Evolutionary conservation across 2,329 filamentous ascomycete species (phyloP), one percentile per base, ranked within the genome.

Genomic region (Fusarium brevicatenulatum): DNA sequence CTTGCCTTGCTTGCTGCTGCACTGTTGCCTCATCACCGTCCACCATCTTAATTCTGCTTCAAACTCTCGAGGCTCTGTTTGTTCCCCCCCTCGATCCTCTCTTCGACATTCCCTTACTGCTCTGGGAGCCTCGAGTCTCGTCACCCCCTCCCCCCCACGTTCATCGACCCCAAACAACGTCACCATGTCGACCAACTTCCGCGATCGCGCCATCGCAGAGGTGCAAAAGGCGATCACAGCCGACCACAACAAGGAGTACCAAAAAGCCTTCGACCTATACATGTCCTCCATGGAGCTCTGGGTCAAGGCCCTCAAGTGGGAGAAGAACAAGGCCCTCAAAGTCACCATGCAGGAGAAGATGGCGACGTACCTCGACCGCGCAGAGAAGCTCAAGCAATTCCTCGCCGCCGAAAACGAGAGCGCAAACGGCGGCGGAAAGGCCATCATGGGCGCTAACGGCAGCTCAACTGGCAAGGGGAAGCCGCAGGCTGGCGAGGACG

Each of bases 291-390:
- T 99, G 77, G 95, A 99, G 85, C 91, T 98, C 66, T 99, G 98
- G 87, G 97, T 99, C 93, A 93, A 98, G 70, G 96, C 96, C 39
- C 89, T 99, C 68, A 99, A 99, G 87, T 99, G 95, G 95, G 96
- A 99, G 86, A 99, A 98, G 89, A 98, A 98, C 85, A 91, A 93
- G 72, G 95, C 95, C 78, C 95, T 94, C 73, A 98, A 98, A 87
- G 95, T 97, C 81, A 97, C 97, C 90, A 98, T 99, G 83, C 92
- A 96, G 77, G 91, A 93, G 77, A 98, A 98, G 86, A 95, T 95
- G 25, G 93, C 88, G 78, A 95, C 98, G 81, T 99, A 99, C 87
- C 97, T 99, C 92, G 95, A 98, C 84, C 94, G 96, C 71, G 96
- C 96, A 73, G 96, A 99, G 86, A 98, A 98, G 86, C 90, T 99